Percentiles rank a stretch among this genome's conserved stretches.
Evolutionary conservation across 73 alveolate species (phyloP).

Genomic region (Paramecium primaurelia): DNA sequence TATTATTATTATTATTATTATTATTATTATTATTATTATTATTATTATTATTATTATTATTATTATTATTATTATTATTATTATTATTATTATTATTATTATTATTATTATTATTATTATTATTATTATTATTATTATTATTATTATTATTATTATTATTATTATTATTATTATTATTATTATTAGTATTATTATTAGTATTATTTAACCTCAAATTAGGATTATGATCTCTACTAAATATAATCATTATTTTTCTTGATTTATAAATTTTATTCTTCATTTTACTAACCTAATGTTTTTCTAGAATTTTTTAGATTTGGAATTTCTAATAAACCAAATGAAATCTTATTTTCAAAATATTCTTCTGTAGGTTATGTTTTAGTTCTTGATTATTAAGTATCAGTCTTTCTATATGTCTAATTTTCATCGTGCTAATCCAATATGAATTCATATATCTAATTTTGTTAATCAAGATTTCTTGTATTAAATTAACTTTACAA

Average conservation of each 20-base stretch:
- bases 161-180: neutral
- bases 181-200: too few relatives aligned
- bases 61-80: too few relatives aligned
- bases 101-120: too few relatives aligned
- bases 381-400: neutral
- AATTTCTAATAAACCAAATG: neutral
- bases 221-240: neutral
- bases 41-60: neutral
- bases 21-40: neutral
- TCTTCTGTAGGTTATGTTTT: neutral
- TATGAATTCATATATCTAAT: neutral
- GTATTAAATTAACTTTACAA: neutral
- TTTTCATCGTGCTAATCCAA: neutral
- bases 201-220: neutral
- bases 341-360: neutral
- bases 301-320: neutral
- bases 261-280: neutral
- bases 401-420: neutral
- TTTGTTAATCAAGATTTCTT: neutral
- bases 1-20: too few relatives aligned
- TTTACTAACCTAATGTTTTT: neutral
- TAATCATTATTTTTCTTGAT: neutral
- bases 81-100: neutral
- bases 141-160: neutral
- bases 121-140: too few relatives aligned